A percentile compares a stretch with the other conserved stretches of the same genome.
phyloP scores from a whole-genome alignment of 1,284 basidiomycete species.

The Agaricales sp. region DNA sequence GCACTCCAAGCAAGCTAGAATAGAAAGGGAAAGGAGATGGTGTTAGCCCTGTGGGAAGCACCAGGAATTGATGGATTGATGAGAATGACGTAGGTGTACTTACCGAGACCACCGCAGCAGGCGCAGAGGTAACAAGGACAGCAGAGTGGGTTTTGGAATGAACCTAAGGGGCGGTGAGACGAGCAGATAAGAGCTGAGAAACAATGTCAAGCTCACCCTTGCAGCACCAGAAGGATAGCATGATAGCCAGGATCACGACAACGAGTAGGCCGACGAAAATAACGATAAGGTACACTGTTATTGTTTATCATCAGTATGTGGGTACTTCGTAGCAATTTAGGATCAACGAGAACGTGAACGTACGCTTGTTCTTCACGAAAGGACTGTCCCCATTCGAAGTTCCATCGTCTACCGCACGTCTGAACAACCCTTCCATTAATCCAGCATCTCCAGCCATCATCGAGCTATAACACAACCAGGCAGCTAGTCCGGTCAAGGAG shows the following conservation, averaged over 20 bases:
- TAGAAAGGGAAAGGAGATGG: neutral
- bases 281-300: conserved; percentile 40
- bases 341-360: conserved; percentile 8
- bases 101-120: conserved; percentile 54
- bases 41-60: too few relatives aligned
- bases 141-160: conserved; percentile 48
- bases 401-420: conserved; percentile 17
- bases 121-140: conserved; percentile 58
- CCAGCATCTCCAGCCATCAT: conserved; percentile 13
- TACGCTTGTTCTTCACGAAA: conserved; percentile 30
- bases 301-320: neutral
- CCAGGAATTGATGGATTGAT: too few relatives aligned
- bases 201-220: conserved; percentile 23
- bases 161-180: too few relatives aligned
- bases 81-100: conserved; percentile 13
- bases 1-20: conserved; percentile 29
- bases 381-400: conserved; percentile 12
- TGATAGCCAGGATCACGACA: conserved; percentile 36
- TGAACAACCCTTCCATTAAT: conserved; percentile 20
- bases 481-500: conserved; percentile 19
- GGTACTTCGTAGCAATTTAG: conserved; percentile 10
- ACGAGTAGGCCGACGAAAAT: conserved; percentile 45
- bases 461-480: conserved; percentile 20
- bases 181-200: conserved; percentile 7
- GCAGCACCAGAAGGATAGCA: conserved; percentile 52